phyloP scores from a whole-genome alignment of 148 eudicot genomes.

The Silene latifolia region DNA sequence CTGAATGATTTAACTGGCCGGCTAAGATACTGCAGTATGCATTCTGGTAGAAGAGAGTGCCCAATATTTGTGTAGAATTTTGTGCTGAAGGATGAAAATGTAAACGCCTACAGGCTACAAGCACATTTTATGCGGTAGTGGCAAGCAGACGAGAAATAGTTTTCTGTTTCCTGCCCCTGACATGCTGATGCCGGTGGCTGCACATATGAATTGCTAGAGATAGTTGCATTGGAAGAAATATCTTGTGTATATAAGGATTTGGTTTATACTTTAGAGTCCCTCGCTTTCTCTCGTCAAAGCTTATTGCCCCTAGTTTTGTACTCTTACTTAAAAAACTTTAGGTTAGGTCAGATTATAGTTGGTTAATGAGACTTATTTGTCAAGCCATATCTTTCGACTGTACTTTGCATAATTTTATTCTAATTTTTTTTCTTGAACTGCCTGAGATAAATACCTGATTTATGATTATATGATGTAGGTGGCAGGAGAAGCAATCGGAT shows the following conservation, averaged over 20 bases:
- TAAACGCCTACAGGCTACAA: background rate
- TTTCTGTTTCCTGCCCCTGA: background rate
- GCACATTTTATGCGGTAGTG: background rate
- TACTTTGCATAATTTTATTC: background rate
- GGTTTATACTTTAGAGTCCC: background rate
- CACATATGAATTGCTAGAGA: background rate
- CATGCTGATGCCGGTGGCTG: background rate
- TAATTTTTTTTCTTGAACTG: background rate
- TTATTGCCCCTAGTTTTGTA: too few relatives aligned
- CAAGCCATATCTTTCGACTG: background rate
- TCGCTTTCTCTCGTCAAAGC: background rate
- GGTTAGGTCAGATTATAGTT: background rate
- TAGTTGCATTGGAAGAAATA: background rate
- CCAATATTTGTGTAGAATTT: background rate
- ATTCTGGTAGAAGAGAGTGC: background rate
- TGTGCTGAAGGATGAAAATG: background rate
- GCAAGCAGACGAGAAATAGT: background rate
- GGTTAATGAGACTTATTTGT: background rate
- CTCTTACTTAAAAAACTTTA: background rate
- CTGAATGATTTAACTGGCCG: background rate
- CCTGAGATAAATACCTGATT: background rate
- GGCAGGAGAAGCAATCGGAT: constrained; percentile 58
- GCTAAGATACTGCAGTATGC: background rate
- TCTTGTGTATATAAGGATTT: background rate
- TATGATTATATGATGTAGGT: constrained; percentile 41